phyloP scores from a whole-genome alignment of 331 rosid genomes.

The Quercus lobata region DNA sequence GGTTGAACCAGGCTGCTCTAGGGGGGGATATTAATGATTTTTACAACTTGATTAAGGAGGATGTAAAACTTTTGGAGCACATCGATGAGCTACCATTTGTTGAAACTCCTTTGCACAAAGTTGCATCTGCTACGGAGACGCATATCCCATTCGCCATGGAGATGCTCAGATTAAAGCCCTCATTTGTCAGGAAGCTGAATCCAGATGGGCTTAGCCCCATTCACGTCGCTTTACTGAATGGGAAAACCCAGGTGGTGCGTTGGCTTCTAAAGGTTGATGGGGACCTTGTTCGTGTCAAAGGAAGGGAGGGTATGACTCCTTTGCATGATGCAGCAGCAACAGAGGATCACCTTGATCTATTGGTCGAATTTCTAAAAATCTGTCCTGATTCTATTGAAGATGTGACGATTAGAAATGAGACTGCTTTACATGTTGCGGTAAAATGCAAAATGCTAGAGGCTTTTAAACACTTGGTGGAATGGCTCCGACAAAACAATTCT shows the following conservation, averaged over 20 bases:
- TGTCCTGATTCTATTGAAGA: constrained; percentile 32
- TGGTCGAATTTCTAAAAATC: not conserved
- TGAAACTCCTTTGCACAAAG: constrained; percentile 26
- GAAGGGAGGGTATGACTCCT: constrained; percentile 35
- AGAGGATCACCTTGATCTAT: not conserved
- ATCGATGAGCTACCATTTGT: constrained; percentile 15
- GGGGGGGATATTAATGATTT: constrained; percentile 22
- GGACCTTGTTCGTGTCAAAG: constrained; percentile 19
- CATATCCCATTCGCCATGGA: constrained; percentile 23
- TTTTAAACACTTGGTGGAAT: constrained; percentile 6
- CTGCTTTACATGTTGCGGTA: constrained; percentile 38
- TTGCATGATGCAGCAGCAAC: constrained; percentile 25
- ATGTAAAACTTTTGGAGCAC: not conserved
- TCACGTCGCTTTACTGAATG: no score
- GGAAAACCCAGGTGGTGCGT: no score
- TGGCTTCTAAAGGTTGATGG: no score
- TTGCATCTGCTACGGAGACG: constrained; percentile 30
- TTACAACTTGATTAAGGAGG: constrained; percentile 19
- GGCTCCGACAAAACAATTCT: not conserved
- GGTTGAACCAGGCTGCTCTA: constrained; percentile 13
- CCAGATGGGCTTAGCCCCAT: no score
- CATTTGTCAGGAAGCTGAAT: no score
- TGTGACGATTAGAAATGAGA: constrained; percentile 24
- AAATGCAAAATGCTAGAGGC: not conserved
- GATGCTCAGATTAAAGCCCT: constrained; percentile 28